phyloP scores from a whole-genome alignment of 2,329 filamentous ascomycete genomes.

The Aspergillus tubingensis region DNA sequence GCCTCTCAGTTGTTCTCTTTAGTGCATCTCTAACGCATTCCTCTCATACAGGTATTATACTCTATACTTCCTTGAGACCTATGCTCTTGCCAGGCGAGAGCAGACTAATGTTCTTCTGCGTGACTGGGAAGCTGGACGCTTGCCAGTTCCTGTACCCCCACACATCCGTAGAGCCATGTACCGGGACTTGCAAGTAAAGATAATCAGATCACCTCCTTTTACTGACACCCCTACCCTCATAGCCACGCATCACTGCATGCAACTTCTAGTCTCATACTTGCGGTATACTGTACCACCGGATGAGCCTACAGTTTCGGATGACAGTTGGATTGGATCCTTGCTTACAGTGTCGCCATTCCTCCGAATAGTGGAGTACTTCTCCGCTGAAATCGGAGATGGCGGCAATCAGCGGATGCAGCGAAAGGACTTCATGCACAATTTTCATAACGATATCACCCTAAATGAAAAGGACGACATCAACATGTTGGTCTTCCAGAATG shows the following conservation, averaged over 20 bases:
- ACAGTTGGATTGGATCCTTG: slow-evolving; percentile 45
- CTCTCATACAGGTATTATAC: slow-evolving; percentile 39
- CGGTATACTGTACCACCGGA: slow-evolving; percentile 41
- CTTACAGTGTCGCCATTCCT: slow-evolving; percentile 42
- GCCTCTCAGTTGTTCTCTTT: not conserved
- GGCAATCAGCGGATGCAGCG: slow-evolving; percentile 43
- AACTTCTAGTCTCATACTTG: slow-evolving; percentile 42
- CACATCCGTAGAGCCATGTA: slow-evolving; percentile 39
- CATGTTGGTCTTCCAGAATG: slow-evolving; percentile 38
- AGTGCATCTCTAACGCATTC: not conserved
- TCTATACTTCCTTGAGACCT: slow-evolving; percentile 46
- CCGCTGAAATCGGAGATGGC: slow-evolving; percentile 46
- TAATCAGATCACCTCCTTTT: slow-evolving; percentile 44
- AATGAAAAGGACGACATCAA: slow-evolving; percentile 43
- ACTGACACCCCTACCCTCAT: slow-evolving; percentile 42
- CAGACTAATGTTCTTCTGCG: slow-evolving; percentile 40
- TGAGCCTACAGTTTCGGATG: slow-evolving; percentile 32
- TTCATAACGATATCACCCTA: slow-evolving; percentile 41
- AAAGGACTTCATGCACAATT: slow-evolving; percentile 48
- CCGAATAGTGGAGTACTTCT: slow-evolving; percentile 46
- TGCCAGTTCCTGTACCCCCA: slow-evolving; percentile 40
- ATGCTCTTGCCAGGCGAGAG: slow-evolving; percentile 39
- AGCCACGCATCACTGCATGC: slow-evolving; percentile 46
- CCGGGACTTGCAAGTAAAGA: slow-evolving; percentile 38
- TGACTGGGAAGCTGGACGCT: slow-evolving; percentile 41